Base-by-base conservation (phyloP, 2,329 filamentous ascomycete genomes). In the Leptographium flavum region DNA sequence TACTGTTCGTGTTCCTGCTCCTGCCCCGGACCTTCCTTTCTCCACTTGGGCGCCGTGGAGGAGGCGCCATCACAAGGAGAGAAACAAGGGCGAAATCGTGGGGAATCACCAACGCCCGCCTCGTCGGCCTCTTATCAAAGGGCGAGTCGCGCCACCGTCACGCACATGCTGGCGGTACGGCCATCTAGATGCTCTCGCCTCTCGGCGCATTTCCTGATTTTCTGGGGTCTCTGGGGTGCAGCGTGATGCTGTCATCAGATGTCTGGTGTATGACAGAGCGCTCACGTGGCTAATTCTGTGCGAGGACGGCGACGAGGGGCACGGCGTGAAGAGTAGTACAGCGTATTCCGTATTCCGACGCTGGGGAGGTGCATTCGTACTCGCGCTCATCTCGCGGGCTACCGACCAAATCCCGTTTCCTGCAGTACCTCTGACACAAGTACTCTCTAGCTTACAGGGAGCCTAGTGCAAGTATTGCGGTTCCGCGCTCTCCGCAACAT, bases 401-500 rank as follows among this genome's bases (percentile, higher is more conserved):
- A n/a, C n/a, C n/a, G n/a, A n/a, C n/a, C n/a, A n/a, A n/a, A n/a
- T n/a, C n/a, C n/a, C n/a, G n/a, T n/a, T n/a, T n/a, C n/a, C n/a
- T n/a, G n/a, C n/a, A n/a, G n/a, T n/a, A n/a, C n/a, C n/a, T n/a
- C n/a, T n/a, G n/a, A n/a, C n/a, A n/a, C n/a, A 28, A 7, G 27
- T 28, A 7, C 27, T 28, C 8, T 8, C 11, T 33, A 33, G 9
- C 31, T 10, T 6, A 14, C 4, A 33, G n/a, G n/a, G 14, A 6
- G 31, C n/a, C 21, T 23, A 14, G 21, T 25, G 11, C 9, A 19
- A n/a, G 35, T 14, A 37, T 17, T n/a, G 14, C 22, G 23, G 23
- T 39, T 39, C 37, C 37, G 37, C 37, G 23, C 37, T 39, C 37
- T 39, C 37, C 37, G 37, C 37, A 39, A 28, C 23, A 37, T 27